A percentile compares a stretch with the other conserved stretches of the same genome.
phyloP scores from a whole-genome alignment of 2,329 filamentous ascomycete genomes.

The Volutella citrinella region DNA sequence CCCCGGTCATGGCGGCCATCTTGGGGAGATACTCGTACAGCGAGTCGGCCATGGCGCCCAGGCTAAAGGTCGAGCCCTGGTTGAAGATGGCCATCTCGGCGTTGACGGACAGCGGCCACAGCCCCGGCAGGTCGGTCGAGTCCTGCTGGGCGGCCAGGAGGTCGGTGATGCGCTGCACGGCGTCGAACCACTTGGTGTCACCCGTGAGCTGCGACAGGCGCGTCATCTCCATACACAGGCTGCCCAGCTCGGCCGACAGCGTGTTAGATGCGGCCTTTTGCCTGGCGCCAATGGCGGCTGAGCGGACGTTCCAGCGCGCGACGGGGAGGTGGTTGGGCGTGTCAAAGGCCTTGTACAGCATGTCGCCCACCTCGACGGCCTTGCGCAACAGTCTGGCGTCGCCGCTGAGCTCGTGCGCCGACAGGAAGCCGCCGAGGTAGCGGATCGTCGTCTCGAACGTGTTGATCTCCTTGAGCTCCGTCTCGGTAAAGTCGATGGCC shows the following conservation, averaged over 20 bases:
- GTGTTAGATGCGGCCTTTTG: slow-evolving; percentile 33
- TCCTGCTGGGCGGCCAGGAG: slow-evolving; percentile 64
- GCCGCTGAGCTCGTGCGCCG: slow-evolving; percentile 66
- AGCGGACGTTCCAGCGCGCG: slow-evolving; percentile 44
- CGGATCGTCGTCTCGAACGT: slow-evolving; percentile 71
- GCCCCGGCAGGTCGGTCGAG: slow-evolving; percentile 63
- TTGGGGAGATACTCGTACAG: slow-evolving; percentile 87
- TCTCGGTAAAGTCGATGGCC: slow-evolving; percentile 58
- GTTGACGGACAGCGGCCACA: slow-evolving; percentile 58
- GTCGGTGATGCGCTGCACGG: slow-evolving; percentile 65
- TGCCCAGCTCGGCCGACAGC: slow-evolving; percentile 52
- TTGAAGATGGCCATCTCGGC: slow-evolving; percentile 22
- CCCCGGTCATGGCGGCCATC: slow-evolving; percentile 68
- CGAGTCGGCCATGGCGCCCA: slow-evolving; percentile 49
- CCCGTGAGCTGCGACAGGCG: slow-evolving; percentile 70
- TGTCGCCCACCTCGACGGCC: slow-evolving; percentile 59
- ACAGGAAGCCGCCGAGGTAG: slow-evolving; percentile 66
- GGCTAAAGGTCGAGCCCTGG: slow-evolving; percentile 37
- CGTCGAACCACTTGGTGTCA: slow-evolving; percentile 71
- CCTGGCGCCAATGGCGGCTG: slow-evolving; percentile 30
- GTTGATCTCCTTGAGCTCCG: slow-evolving; percentile 49
- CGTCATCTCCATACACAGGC: slow-evolving; percentile 70
- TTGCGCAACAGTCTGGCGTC: slow-evolving; percentile 56
- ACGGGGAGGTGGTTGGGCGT: slow-evolving; percentile 65
- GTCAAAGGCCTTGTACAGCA: slow-evolving; percentile 66